Evolutionary conservation across 306 rosid genomes (phyloP), one percentile per base, ranked within the genome.

Genomic region (Citrullus colocynthis): DNA sequence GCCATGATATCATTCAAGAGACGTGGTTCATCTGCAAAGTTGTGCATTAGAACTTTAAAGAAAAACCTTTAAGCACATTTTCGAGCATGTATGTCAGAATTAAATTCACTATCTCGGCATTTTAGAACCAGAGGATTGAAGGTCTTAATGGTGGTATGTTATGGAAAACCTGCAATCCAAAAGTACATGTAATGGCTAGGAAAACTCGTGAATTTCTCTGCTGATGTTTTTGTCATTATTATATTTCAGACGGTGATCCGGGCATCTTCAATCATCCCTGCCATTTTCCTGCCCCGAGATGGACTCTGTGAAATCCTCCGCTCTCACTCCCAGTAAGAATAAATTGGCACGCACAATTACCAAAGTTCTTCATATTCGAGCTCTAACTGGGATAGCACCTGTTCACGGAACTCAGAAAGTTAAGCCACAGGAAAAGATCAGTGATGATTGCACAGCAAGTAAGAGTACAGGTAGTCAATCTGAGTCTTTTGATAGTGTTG

Each of bases 351-450:
- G 92, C 10, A 78, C 88, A 5, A 77, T 95, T 28, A 89, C 96
- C 0, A 95, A 92, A 85, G 90, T 95, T 87, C 96, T 95, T 82
- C 90, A 92, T 74, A 82, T 90, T 12, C 87, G 87, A 45, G 85
- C 86, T 9, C 76, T 88, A 21, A 81, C 91, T 28, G 98, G 98
- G 44, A 77, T 89, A 78, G 77, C 93, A 9, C 86, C 91, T 0
- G 89, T 79, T 49, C 92, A 87, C 66, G 96, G 89, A 18, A 66
- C 30, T 67, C 85, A 59, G 52, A 83, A 83, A 45, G 63, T 65
- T 48, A 79, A 75, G 59, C 39, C 65, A 12, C 81, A 66, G 51
- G 77, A 28, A 0, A 73, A 32, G 61, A 73, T 51, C 16, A 51
- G 44, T 73, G 77, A 73, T 73, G 77, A 73, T 51, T 73, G 77